Percentiles rank a stretch among this genome's conserved stretches.
Conservation (phyloP, 352 stramenopile species). For the Globisporangium echinulatum region DNA sequence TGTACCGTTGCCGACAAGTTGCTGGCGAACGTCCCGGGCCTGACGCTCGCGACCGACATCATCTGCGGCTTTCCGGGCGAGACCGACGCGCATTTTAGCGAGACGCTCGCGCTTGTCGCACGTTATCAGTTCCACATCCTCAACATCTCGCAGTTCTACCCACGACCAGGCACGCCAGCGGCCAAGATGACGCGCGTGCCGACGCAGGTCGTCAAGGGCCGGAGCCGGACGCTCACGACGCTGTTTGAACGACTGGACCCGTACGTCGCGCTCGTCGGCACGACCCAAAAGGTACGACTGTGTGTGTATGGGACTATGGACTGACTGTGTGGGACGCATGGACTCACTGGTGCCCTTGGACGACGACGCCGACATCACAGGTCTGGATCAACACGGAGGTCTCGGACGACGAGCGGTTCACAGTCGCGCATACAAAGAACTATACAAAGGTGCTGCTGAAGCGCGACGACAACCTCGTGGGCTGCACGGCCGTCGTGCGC, state of each 20-base stretch:
- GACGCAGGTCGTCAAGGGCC: constrained; percentile 87
- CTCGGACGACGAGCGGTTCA: constrained; percentile 68
- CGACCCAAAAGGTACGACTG: constrained; percentile 28
- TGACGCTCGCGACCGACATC: constrained; percentile 91
- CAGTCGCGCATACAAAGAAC: constrained; percentile 87
- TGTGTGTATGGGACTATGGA: too few relatives aligned
- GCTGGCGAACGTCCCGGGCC: constrained; percentile 54
- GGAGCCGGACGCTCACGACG: constrained; percentile 76
- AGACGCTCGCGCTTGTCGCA: constrained; percentile 83
- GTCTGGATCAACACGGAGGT: constrained; percentile 85
- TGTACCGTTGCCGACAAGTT: constrained; percentile 66
- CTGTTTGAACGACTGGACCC: constrained; percentile 83
- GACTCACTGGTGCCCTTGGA: too few relatives aligned
- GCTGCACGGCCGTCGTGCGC: constrained; percentile 57
- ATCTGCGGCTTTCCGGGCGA: constrained; percentile 91
- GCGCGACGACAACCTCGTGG: constrained; percentile 67
- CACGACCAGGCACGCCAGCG: constrained; percentile 84
- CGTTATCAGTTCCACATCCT: constrained; percentile 89
- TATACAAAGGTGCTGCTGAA: constrained; percentile 90
- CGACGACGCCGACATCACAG: background rate
- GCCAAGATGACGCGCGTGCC: constrained; percentile 87
- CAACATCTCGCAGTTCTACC: constrained; percentile 94
- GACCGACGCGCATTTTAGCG: constrained; percentile 84
- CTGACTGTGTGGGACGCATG: too few relatives aligned
- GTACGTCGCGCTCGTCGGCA: constrained; percentile 66